Evolutionary conservation across 2,329 filamentous ascomycete species (phyloP), one percentile per base, ranked within the genome.

Genomic region (Aspergillus melleus): DNA sequence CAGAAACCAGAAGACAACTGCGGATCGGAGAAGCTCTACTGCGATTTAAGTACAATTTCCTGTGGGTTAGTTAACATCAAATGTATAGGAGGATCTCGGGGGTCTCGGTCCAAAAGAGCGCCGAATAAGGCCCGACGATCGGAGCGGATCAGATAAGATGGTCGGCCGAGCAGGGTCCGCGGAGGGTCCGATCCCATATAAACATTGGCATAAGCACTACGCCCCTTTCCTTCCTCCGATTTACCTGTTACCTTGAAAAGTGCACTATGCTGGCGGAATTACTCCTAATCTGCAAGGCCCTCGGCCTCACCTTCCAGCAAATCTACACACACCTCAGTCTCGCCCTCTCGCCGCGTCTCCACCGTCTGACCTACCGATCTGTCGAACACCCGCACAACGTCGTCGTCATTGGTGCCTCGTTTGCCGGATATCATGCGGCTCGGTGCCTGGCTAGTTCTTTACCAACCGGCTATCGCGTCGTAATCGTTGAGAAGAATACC

Each of bases 401-500:
- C 47, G 79, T 86, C 60, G 76, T 87, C 9, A 68, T 88, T 26
- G 85, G 85, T 36, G 85, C 81, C 52, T 86, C 84, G 0, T 87
- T 86, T 65, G 83, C 83, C 0, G 86, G 86, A 2, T 79, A 80
- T 61, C 77, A 81, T 49, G 77, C 80, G 6, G 80, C 80, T 0
- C 76, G 76, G n/a, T 72, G 77, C 10, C 77, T 88, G 4, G 76
- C 80, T n/a, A 72, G 76, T 22, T 74, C 78, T 4, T 70, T 88
- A 0, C 81, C 84, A 0, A 76, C 79, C 0, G 72, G 79, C 36
- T 86, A 81, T 68, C 77, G 79, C 4, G 80, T 87, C 4, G 73
- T 88, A 0, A 73, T 88, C 3, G 68, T 88, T 29, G 86, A 89
- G 70, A 83, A 81, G 50, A 85, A 86, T 67, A 81, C 79, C 3